A percentile compares a stretch with the other conserved stretches of the same genome.
These are phyloP conservation scores for Panaeolus cyanescens DNA, from an alignment of 768 basidiomycete genomes.

Conservation along the genomic window DNA sequence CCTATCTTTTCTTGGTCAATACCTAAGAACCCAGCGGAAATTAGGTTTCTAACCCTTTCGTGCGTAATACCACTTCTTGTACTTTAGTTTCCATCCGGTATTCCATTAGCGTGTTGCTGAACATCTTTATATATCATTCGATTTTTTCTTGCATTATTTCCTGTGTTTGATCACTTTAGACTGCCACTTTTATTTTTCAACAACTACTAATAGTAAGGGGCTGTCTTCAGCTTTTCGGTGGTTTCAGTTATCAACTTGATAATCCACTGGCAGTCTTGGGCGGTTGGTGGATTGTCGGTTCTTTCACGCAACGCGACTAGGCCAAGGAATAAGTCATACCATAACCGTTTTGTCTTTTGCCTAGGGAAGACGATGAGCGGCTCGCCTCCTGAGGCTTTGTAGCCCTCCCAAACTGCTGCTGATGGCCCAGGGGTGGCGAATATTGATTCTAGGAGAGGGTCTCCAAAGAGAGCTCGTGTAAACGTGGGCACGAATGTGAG, in stretches of 20 bases:
- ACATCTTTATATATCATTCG: background rate
- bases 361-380: slow-evolving; percentile 56
- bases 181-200: slow-evolving; percentile 1
- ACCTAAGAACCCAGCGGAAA: background rate
- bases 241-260: slow-evolving; percentile 39
- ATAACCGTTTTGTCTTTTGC: slow-evolving; percentile 74
- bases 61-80: background rate
- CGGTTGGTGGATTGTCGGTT: slow-evolving; percentile 8
- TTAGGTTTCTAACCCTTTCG: background rate
- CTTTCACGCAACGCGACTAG: slow-evolving; percentile 50
- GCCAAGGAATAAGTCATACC: slow-evolving; percentile 74
- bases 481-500: slow-evolving; percentile 33
- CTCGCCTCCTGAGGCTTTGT: slow-evolving; percentile 49
- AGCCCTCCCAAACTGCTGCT: slow-evolving; percentile 62
- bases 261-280: slow-evolving; percentile 32
- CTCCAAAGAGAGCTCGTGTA: slow-evolving; percentile 69
- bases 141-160: background rate
- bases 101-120: background rate
- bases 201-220: slow-evolving; percentile 43
- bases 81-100: background rate
- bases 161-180: background rate
- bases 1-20: background rate
- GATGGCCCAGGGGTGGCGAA: slow-evolving; percentile 53
- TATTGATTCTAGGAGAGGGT: slow-evolving; percentile 71
- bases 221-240: slow-evolving; percentile 46